phyloP scores from a whole-genome alignment of 352 stramenopile species.

The Phytophthora pisi region DNA sequence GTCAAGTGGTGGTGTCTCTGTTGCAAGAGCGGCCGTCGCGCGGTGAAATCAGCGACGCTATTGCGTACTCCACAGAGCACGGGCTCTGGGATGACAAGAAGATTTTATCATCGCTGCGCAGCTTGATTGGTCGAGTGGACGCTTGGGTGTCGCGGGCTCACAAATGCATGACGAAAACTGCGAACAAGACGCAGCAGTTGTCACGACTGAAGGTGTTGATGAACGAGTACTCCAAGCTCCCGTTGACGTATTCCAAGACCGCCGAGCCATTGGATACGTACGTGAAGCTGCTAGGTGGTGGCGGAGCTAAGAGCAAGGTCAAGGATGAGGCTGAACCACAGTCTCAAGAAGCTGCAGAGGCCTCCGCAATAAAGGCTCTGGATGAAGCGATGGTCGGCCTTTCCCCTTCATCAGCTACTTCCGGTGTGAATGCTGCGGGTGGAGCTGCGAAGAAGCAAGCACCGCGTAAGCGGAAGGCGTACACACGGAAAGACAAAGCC shows the following conservation, averaged over 20 bases:
- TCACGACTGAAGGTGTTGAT: slow-evolving; percentile 71
- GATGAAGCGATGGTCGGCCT: slow-evolving; percentile 48
- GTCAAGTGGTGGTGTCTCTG: slow-evolving; percentile 68
- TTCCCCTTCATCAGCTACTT: slow-evolving; percentile 29
- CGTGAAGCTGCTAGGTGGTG: slow-evolving; percentile 34
- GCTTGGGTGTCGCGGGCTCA: slow-evolving; percentile 82
- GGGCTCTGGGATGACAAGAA: slow-evolving; percentile 81
- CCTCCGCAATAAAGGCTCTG: slow-evolving; percentile 38
- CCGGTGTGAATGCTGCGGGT: slow-evolving; percentile 13
- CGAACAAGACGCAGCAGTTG: slow-evolving; percentile 63
- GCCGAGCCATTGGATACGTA: slow-evolving; percentile 47
- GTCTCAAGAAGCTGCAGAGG: slow-evolving; percentile 38
- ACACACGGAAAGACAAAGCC: slow-evolving; percentile 67
- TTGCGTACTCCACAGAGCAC: slow-evolving; percentile 67
- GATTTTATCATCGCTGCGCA: slow-evolving; percentile 60
- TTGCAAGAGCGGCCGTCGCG: slow-evolving; percentile 82
- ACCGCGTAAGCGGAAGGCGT: slow-evolving; percentile 71
- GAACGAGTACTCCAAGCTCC: slow-evolving; percentile 91
- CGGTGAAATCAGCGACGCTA: slow-evolving; percentile 55
- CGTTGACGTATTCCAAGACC: slow-evolving; percentile 62
- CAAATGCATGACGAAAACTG: slow-evolving; percentile 75
- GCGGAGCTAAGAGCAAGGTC: slow-evolving; percentile 15
- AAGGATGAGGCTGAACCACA: slow-evolving; percentile 21
- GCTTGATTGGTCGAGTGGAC: slow-evolving; percentile 78
- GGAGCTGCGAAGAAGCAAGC: slow-evolving; percentile 38